Base-by-base conservation (phyloP, 1,139 yeast genomes). In the Saccharomyces hybrid region DNA sequence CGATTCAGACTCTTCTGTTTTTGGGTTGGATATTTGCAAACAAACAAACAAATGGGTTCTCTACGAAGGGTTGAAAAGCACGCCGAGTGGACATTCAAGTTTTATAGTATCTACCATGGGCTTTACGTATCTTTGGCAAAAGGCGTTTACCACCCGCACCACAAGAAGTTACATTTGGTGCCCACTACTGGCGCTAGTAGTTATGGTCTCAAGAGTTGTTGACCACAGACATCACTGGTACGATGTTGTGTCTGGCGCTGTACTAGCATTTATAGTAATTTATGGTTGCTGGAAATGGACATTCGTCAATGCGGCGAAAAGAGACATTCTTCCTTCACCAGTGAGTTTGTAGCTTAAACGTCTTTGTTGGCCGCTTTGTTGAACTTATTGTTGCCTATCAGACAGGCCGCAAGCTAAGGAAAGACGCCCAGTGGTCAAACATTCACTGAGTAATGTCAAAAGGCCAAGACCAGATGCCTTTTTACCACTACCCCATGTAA, bases 141-240 rank as follows among this genome's bases (percentile, higher is more conserved):
- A 53, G 26, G 56, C 51, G 26, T 61, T 57, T 54, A 56, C 59
- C 31, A 47, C 48, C 9, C 59, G 61, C 29, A 48, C 53, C n/a
- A 52, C 52, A 14, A 46, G 46, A 32, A 56, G 61, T 25, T 64
- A 63, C 53, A 26, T 57, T 11, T 66, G 69, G 70, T 66, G 69
- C 48, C 57, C 59, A 5, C 25, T 61, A 5, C 53, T 66, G 41
- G 61, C 62, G n/a, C 41, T 56, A 6, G 52, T 63, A 26, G 69
- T 66, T 16, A 66, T 66, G 66, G 51, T 58, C 6, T 64, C 68
- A 14, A 58, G 70, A 46, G 57, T 66, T n/a, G 51, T 60, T 5
- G 70, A 66, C 54, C 65, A 64, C 51, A 62, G 67, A 49, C 70
- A 66, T 56, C 69, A 64, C 51, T 64, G 68, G 68, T 64, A 64